A percentile compares a stretch with the other conserved stretches of the same genome.
phyloP scores from a whole-genome alignment of 371 early-diverging fungal species.

The Mucor piriformis region DNA sequence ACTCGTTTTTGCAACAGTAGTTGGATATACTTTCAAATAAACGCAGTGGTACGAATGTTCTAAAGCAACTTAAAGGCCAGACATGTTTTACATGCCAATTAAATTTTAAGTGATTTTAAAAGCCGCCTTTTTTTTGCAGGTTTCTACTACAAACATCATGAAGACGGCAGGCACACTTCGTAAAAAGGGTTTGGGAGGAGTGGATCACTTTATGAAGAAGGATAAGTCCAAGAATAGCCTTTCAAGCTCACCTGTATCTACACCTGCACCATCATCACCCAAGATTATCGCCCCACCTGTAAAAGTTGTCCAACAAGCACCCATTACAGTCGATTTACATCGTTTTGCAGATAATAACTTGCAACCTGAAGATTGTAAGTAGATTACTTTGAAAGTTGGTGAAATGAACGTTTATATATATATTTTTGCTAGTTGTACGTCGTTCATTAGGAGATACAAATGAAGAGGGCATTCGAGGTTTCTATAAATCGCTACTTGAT shows the following conservation, averaged over 20 bases:
- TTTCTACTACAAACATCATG: conserved; percentile 4
- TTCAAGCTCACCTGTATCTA: not conserved
- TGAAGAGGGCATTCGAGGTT: conserved; percentile 67
- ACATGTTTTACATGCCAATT: too few relatives aligned
- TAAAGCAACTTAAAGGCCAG: too few relatives aligned
- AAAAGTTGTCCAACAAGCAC: conserved; percentile 12
- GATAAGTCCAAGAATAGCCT: conserved; percentile 14
- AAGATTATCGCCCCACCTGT: not conserved
- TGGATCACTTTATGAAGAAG: conserved; percentile 23
- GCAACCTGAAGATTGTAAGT: conserved; percentile 51
- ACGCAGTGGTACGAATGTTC: too few relatives aligned
- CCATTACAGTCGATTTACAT: conserved; percentile 49
- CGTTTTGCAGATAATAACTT: conserved; percentile 49
- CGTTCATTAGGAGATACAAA: conserved; percentile 57
- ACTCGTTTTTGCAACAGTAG: too few relatives aligned
- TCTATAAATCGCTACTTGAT: conserved; percentile 64
- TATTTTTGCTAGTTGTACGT: conserved; percentile 47
- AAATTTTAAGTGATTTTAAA: too few relatives aligned
- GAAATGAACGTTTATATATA: too few relatives aligned
- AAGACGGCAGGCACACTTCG: conserved; percentile 27
- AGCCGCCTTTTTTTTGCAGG: not conserved
- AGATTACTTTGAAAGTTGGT: too few relatives aligned
- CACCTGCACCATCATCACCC: not conserved
- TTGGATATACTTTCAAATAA: too few relatives aligned
- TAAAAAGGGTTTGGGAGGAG: conserved; percentile 23